Evolutionary conservation across 2,329 filamentous ascomycete genomes (phyloP).

Genomic region (Alternaria ethzedia): DNA sequence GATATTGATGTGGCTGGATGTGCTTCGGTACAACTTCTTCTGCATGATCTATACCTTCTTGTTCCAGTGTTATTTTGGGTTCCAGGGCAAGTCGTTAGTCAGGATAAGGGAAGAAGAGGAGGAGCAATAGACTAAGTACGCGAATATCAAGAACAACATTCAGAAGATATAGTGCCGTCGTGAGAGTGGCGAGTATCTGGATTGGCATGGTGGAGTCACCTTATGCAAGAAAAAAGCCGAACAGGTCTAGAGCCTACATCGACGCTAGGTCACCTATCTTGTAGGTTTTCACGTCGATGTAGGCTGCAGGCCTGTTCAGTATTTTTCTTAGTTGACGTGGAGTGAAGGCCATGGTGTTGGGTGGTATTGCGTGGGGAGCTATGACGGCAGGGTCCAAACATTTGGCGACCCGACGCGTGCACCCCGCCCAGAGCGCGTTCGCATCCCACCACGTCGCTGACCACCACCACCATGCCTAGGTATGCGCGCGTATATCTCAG

Average conservation of each 20-base stretch:
- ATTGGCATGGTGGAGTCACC: too few relatives aligned
- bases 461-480: slow-evolving; percentile 47
- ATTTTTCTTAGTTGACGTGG: too few relatives aligned
- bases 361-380: too few relatives aligned
- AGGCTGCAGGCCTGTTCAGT: too few relatives aligned
- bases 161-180: too few relatives aligned
- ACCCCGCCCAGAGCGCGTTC: slow-evolving; percentile 44
- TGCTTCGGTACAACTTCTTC: slow-evolving; percentile 43
- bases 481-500: slow-evolving; percentile 19
- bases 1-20: slow-evolving; percentile 38
- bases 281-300: accelerated
- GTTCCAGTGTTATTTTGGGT: slow-evolving; percentile 42
- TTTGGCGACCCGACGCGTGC: slow-evolving; percentile 29
- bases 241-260: too few relatives aligned
- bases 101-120: slow-evolving; percentile 12
- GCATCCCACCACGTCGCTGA: slow-evolving; percentile 28
- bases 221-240: too few relatives aligned
- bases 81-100: slow-evolving; percentile 26
- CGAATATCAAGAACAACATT: not conserved
- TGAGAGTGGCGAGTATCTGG: too few relatives aligned
- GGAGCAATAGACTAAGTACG: not conserved
- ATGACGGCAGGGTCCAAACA: slow-evolving; percentile 13
- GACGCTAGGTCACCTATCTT: too few relatives aligned
- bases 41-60: slow-evolving; percentile 41
- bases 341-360: not conserved